Conservation (phyloP, 2,329 filamentous ascomycete genomes). For the Ophiostoma montium region DNA sequence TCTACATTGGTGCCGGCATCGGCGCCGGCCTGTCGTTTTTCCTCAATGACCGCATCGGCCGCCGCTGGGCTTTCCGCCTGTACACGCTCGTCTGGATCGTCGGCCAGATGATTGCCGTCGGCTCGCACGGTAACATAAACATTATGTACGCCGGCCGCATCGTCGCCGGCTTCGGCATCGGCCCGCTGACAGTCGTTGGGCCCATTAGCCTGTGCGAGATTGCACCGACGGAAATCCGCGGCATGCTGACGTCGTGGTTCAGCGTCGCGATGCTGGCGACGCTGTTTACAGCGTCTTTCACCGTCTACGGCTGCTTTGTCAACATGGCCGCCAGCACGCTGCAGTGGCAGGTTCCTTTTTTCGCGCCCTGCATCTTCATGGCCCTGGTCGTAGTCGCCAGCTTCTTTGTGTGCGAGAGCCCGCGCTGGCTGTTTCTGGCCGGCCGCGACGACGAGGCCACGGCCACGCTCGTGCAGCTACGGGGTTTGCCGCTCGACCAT, state of each 20-base stretch:
- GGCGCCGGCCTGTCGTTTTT: conserved; percentile 7
- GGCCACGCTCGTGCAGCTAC: conserved; percentile 17
- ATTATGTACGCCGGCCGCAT: conserved; percentile 25
- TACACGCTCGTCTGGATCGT: conserved; percentile 30
- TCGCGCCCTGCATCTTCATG: conserved; percentile 19
- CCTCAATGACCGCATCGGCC: conserved; percentile 27
- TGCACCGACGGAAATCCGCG: conserved; percentile 31
- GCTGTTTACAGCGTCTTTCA: conserved; percentile 20
- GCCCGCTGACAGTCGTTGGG: conserved; percentile 28
- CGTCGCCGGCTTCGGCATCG: conserved; percentile 22
- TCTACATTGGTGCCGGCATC: conserved; percentile 7
- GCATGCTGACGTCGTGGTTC: conserved; percentile 28
- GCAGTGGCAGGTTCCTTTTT: conserved; percentile 21
- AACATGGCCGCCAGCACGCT: conserved; percentile 16
- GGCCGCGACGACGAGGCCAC: conserved; percentile 18
- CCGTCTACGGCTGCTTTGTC: conserved; percentile 21
- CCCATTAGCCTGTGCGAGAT: conserved; percentile 32
- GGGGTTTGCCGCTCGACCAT: conserved; percentile 19
- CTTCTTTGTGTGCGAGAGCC: conserved; percentile 21
- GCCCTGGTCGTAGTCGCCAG: conserved; percentile 16
- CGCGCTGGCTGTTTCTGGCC: conserved; percentile 21
- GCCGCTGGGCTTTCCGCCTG: conserved; percentile 25
- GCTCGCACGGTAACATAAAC: conserved; percentile 1
- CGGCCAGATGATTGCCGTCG: conserved; percentile 26
- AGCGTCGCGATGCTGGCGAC: conserved; percentile 22